Base-by-base conservation (phyloP, 768 basidiomycete species). In the Trametes maxima region DNA sequence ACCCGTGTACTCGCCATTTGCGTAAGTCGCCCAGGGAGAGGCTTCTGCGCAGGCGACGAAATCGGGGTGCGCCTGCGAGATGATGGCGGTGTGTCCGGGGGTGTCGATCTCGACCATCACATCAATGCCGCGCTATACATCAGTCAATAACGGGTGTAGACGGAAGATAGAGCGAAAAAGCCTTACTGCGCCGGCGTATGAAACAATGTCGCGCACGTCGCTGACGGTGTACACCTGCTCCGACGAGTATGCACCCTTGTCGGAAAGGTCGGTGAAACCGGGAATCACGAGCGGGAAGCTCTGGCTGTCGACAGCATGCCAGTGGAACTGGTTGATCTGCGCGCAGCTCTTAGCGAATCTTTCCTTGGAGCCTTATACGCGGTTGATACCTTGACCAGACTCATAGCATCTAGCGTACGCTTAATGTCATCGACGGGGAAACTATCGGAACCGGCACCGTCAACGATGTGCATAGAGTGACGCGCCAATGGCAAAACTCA, bases 381-480 rank as follows among this genome's bases (percentile, higher is more conserved):
- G 25, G 33, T 8, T 33, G 36, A 19, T 44, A 64, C 70, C 72
- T 63, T 70, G 43, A 65, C 62, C 63, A 50, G 56, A 65, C 85
- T 85, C 88, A 92, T 91, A 2, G 87, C 84, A 66, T 91, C 87
- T 33, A 94, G 75, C 1, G 86, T 88, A 60, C 87, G 79, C 68
- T 84, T 78, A 69, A 90, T 85, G 68, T 88, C 88, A 10, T 73
- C 46, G 3, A 88, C 84, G 4, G 85, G 78, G 73, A 86, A 88
- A 73, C 85, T 88, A 59, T 24, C 11, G 14, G 17, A n/a, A 40
- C 12, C n/a, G 7, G 19, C 37, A 16, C 39, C 44, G 35, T 4
- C 24, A 21, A 8, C n/a, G 33, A 19, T 24, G 17, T n/a, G 17
- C 8, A 19, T 13, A 62, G 33, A 2, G 63, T 45, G 25, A 57